Percentiles rank a stretch among this genome's conserved stretches.
These are phyloP conservation scores for Leucoagaricus sp. DNA, from an alignment of 1,284 basidiomycete species.

Conservation along the genomic window DNA sequence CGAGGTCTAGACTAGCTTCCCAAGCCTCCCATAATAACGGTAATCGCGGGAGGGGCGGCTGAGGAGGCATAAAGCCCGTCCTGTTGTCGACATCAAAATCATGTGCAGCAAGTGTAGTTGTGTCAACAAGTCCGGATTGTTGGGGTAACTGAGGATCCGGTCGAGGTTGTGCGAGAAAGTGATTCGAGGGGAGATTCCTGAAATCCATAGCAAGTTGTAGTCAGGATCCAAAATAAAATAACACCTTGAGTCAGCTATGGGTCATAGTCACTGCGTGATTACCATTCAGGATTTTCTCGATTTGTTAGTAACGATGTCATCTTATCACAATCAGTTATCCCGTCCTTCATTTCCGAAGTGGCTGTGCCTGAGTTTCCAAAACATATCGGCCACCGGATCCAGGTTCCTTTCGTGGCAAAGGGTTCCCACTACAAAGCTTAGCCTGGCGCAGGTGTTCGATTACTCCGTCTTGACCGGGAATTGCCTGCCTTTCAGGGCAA, in stretches of 20 bases:
- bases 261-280: neutral
- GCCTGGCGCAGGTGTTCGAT: neutral
- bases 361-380: neutral
- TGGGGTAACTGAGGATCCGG: constrained; percentile 44
- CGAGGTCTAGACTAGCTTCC: constrained; percentile 65
- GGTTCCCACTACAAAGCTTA: neutral
- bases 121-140: constrained; percentile 58
- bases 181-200: constrained; percentile 30
- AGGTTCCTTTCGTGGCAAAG: too few relatives aligned
- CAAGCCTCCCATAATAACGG: constrained; percentile 65
- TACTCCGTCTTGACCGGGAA: neutral
- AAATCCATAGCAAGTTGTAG: neutral
- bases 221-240: neutral
- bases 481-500: neutral
- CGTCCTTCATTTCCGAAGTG: constrained; percentile 1
- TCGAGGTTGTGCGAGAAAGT: constrained; percentile 70
- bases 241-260: neutral
- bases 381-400: neutral
- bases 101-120: constrained; percentile 83
- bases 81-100: constrained; percentile 94
- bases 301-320: neutral
- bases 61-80: constrained; percentile 91
- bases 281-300: neutral
- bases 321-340: constrained; percentile 13
- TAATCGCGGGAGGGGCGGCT: constrained; percentile 70